phyloP scores from a whole-genome alignment of 257 asterid species.

The Salvia splendens region DNA sequence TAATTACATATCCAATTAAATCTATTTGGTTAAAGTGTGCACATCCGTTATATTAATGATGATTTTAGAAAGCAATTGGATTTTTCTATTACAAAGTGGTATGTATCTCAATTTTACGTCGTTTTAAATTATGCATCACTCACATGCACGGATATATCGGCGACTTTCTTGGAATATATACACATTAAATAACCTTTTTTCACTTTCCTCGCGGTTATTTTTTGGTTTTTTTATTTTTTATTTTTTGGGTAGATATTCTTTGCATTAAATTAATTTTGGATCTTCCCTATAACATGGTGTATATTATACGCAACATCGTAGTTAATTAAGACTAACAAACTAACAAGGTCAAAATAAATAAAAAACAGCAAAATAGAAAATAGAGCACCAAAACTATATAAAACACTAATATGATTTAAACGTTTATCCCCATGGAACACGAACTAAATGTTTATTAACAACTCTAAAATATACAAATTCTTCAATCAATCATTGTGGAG shows the following conservation, averaged over 20 bases:
- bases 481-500: neutral
- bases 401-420: neutral
- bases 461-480: neutral
- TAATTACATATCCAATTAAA: slow-evolving; percentile 16
- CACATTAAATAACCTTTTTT: too few species aligned
- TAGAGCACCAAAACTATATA: neutral
- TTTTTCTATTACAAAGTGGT: neutral
- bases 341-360: neutral
- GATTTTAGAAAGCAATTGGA: slow-evolving; percentile 18
- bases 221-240: too few species aligned
- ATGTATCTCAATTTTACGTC: too few species aligned
- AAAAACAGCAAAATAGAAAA: neutral
- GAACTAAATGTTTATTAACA: neutral
- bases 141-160: too few species aligned
- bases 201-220: too few species aligned
- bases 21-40: neutral
- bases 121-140: too few species aligned
- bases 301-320: neutral
- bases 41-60: neutral
- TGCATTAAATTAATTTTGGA: too few species aligned
- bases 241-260: too few species aligned
- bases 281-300: too few species aligned
- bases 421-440: neutral
- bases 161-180: too few species aligned
- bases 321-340: neutral